Percentiles rank a stretch among this genome's conserved stretches.
Evolutionary conservation across 495 filamentous ascomycete genomes (phyloP).

Genomic region (Aspergillus asperescens): DNA sequence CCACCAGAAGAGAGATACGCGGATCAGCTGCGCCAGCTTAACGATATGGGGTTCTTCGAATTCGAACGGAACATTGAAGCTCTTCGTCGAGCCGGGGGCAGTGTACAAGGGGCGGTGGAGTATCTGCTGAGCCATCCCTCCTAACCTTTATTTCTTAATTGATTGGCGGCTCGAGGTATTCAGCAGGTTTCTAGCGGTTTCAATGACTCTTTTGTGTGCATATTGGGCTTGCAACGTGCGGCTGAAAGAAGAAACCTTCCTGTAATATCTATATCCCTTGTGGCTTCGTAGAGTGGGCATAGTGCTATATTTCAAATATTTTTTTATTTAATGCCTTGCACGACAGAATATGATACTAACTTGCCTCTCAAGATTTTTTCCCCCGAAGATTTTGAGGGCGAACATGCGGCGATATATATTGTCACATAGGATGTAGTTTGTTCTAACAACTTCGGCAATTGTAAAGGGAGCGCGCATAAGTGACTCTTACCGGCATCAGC

Average conservation of each 20-base stretch:
- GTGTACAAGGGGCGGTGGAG: constrained; percentile 92
- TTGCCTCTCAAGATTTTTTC: too few relatives aligned
- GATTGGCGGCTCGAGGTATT: background rate
- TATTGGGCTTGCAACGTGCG: constrained; percentile 6
- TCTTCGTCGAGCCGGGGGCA: constrained; percentile 82
- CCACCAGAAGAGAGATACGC: constrained; percentile 93
- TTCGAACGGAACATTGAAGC: constrained; percentile 91
- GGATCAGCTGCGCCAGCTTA: constrained; percentile 83
- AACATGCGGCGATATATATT: too few relatives aligned
- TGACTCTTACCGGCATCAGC: too few relatives aligned
- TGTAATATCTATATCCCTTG: constrained; percentile 3
- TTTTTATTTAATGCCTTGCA: background rate
- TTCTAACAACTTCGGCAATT: too few relatives aligned
- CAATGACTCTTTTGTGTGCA: constrained; percentile 2
- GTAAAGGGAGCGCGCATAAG: too few relatives aligned
- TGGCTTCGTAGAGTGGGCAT: constrained; percentile 9
- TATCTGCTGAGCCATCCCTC: constrained; percentile 49
- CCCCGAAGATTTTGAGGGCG: too few relatives aligned
- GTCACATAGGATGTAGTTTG: too few relatives aligned
- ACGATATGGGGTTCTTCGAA: constrained; percentile 99
- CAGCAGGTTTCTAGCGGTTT: constrained; percentile 3
- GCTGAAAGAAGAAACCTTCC: background rate
- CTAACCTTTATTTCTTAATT: background rate
- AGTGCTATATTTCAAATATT: background rate
- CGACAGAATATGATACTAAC: background rate